phyloP scores from a whole-genome alignment of 2,329 filamentous ascomycete species.

The Penicillium oxalicum region DNA sequence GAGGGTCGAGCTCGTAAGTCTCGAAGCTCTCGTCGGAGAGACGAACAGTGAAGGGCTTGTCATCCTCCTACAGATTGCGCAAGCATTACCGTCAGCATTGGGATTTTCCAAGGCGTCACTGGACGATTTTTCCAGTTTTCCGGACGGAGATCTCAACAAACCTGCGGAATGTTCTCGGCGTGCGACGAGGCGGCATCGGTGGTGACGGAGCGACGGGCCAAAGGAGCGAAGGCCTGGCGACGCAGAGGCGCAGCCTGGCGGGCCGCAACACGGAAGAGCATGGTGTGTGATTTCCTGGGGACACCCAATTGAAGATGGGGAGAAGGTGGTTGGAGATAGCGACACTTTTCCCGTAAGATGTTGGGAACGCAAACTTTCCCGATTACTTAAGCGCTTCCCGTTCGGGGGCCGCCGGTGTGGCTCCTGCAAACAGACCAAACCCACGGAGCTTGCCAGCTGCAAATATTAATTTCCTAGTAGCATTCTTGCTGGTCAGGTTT shows the following conservation, averaged over 20 bases:
- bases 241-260: conserved; percentile 55
- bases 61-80: conserved; percentile 63
- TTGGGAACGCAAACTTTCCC: conserved; percentile 31
- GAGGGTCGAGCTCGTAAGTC: conserved; percentile 97
- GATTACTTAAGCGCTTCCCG: conserved; percentile 25
- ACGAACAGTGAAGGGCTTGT: conserved; percentile 84
- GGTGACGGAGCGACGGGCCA: conserved; percentile 71
- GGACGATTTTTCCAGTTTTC: conserved; percentile 24
- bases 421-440: conserved; percentile 28
- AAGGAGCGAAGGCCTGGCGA: conserved; percentile 41
- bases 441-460: conserved; percentile 3
- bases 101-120: conserved; percentile 29
- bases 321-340: conserved; percentile 19
- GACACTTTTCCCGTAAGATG: conserved; percentile 30
- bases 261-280: conserved; percentile 67
- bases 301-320: conserved; percentile 26
- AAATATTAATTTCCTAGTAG: not conserved
- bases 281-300: conserved; percentile 36
- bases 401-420: conserved; percentile 29
- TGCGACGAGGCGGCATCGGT: conserved; percentile 91
- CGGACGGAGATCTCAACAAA: conserved; percentile 46
- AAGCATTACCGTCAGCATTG: conserved; percentile 18
- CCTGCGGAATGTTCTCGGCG: conserved; percentile 70
- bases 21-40: conserved; percentile 99
- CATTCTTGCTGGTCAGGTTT: too few species aligned